phyloP scores from a whole-genome alignment of 1,284 basidiomycete genomes.

The Abortiporus biennis region DNA sequence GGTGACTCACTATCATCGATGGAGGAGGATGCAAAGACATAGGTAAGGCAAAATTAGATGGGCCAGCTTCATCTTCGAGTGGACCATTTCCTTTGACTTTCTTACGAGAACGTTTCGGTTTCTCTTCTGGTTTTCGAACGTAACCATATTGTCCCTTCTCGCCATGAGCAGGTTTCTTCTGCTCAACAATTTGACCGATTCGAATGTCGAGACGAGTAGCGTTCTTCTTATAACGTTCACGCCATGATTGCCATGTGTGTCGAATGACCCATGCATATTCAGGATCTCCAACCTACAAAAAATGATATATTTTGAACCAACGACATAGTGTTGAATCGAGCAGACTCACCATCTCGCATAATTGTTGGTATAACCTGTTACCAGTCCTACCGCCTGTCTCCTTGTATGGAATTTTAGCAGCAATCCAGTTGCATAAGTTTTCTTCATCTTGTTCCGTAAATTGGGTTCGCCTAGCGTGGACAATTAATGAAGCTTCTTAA shows the following conservation, averaged over 20 bases:
- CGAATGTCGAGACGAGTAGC: conserved; percentile 53
- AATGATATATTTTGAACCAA: too few relatives aligned
- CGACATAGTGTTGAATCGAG: not conserved
- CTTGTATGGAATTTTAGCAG: conserved; percentile 72
- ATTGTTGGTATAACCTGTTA: conserved; percentile 68
- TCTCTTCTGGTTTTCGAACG: conserved; percentile 64
- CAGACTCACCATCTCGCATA: conserved; percentile 46
- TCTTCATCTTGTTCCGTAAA: conserved; percentile 71
- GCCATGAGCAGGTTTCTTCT: conserved; percentile 56
- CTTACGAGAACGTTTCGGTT: conserved; percentile 49
- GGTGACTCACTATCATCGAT: conserved; percentile 12
- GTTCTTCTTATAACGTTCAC: conserved; percentile 81
- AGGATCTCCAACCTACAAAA: conserved; percentile 51
- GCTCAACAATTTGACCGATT: conserved; percentile 59
- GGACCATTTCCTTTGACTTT: conserved; percentile 24
- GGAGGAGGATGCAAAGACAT: conserved; percentile 11
- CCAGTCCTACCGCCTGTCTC: conserved; percentile 73
- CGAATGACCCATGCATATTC: conserved; percentile 72
- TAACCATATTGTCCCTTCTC: conserved; percentile 77
- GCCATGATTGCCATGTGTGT: conserved; percentile 86
- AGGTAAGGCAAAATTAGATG: conserved; percentile 13
- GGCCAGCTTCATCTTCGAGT: conserved; percentile 6
- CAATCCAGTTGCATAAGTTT: conserved; percentile 69
- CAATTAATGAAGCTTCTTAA: conserved; percentile 4
- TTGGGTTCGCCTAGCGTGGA: conserved; percentile 52